phyloP scores from a whole-genome alignment of 2,329 filamentous ascomycete species.

The Paramyrothecium sp. region DNA sequence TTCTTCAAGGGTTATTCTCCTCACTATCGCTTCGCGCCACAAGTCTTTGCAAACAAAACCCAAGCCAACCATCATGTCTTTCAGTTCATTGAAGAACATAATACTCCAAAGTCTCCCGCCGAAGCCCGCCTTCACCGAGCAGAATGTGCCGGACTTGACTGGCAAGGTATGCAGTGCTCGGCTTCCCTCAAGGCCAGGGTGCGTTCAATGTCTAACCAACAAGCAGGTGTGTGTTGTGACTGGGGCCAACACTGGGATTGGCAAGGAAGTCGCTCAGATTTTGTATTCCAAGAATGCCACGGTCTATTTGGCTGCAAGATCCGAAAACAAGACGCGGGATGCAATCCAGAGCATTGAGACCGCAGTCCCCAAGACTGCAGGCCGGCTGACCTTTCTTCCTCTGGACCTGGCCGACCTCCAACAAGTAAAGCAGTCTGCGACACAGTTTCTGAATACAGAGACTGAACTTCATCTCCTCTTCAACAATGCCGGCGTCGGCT shows the following conservation, averaged over 20 bases:
- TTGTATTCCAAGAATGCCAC: slow-evolving; percentile 53
- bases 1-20: too few species aligned
- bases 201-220: not conserved
- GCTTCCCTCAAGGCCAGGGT: not conserved
- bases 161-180: slow-evolving; percentile 46
- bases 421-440: slow-evolving; percentile 22
- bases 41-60: too few species aligned
- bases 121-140: slow-evolving; percentile 17
- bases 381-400: slow-evolving; percentile 23
- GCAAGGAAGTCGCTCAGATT: slow-evolving; percentile 48
- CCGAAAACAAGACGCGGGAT: slow-evolving; percentile 33
- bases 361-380: slow-evolving; percentile 26
- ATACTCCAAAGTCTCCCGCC: slow-evolving; percentile 12
- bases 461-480: slow-evolving; percentile 33
- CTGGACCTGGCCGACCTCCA: slow-evolving; percentile 32
- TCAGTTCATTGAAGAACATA: not conserved
- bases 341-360: slow-evolving; percentile 43
- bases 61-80: too few species aligned
- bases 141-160: slow-evolving; percentile 63
- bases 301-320: slow-evolving; percentile 53
- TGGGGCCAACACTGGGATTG: slow-evolving; percentile 37
- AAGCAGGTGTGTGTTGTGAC: slow-evolving; percentile 49
- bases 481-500: slow-evolving; percentile 42
- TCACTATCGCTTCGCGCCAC: too few species aligned
- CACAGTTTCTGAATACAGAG: slow-evolving; percentile 17